Evolutionary conservation across 345 rosid genomes (phyloP).

Genomic region (Murraya koenigii): DNA sequence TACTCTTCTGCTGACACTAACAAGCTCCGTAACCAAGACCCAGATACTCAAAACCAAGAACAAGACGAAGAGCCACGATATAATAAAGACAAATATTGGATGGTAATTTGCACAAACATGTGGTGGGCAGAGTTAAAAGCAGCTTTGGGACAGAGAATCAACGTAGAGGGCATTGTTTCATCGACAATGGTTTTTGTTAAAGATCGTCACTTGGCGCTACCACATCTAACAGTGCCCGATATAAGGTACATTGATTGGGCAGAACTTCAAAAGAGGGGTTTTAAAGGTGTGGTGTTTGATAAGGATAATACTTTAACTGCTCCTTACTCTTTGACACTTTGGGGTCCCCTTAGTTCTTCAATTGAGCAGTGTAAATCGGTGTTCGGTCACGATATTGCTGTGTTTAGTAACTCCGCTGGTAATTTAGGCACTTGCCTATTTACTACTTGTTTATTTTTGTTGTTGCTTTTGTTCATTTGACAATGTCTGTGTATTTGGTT

Average conservation of each 20-base stretch:
- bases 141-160: conserved; percentile 84
- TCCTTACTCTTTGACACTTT: conserved; percentile 75
- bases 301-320: conserved; percentile 94
- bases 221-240: conserved; percentile 75
- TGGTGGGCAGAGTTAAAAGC: conserved; percentile 95
- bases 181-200: conserved; percentile 50
- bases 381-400: conserved; percentile 79
- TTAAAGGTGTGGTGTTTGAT: conserved; percentile 91
- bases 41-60: conserved; percentile 33
- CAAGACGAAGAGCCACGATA: conserved; percentile 16
- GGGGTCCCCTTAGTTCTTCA: conserved; percentile 64
- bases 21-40: conserved; percentile 25
- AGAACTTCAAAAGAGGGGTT: conserved; percentile 73
- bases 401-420: conserved; percentile 97
- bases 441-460: not conserved
- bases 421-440: conserved; percentile 12
- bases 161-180: conserved; percentile 76
- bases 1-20: conserved; percentile 32
- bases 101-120: conserved; percentile 65
- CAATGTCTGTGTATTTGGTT: conserved; percentile 6
- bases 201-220: conserved; percentile 71
- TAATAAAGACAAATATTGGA: not conserved
- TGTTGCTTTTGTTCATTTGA: conserved; percentile 6
- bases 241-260: conserved; percentile 80
- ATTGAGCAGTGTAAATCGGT: conserved; percentile 72